Base-by-base conservation (phyloP, 2,329 filamentous ascomycete genomes). In the Kalmusia sp. region DNA sequence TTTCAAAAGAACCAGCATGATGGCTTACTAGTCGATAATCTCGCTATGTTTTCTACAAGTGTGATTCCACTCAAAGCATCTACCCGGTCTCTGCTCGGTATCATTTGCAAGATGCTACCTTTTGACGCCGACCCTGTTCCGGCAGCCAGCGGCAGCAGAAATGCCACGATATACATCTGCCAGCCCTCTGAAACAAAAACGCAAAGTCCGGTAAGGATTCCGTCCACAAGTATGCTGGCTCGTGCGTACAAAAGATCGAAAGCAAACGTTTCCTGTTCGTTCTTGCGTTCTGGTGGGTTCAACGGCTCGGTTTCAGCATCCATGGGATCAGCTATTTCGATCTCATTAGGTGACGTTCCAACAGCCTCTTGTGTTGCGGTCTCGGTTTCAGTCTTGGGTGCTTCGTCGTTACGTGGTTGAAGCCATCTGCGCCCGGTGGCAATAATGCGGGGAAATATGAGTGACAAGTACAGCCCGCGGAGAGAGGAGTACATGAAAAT, bases 91-190 rank as follows among this genome's bases (percentile, higher is more conserved):
- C 79, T 79, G 1, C 84, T 78, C 0, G 86, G 77, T 38, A 87
- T 87, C 86, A 91, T 88, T 51, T 88, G 84, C 0, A 89, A 82
- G 54, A 91, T 89, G n/a, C 88, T 86, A 0, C 88, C 88, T 59
- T 91, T 91, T 1, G 87, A 86, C 0, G 88, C 86, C 0, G 87
- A 82, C 0, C 87, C 88, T 0, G 87, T 87, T 0, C 88, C 88
- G 0, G 87, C 88, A 0, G 86, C 87, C 25, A 91, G 84, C 0
- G 88, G 88, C 0, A 91, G 77, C 1, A 90, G 67, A 22, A 84
- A 81, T 0, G 86, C 86, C 1, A 87, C 83, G 0, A 89, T 71
- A 62, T 89, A 91, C 40, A 91, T 84, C 59, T 91, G 87, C 86
- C 87, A 90, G 1, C 81, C 80, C 41, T 83, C 54, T 0, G 81